Conservation (phyloP, 208 protist species). For the Wallacemonas sp. region DNA sequence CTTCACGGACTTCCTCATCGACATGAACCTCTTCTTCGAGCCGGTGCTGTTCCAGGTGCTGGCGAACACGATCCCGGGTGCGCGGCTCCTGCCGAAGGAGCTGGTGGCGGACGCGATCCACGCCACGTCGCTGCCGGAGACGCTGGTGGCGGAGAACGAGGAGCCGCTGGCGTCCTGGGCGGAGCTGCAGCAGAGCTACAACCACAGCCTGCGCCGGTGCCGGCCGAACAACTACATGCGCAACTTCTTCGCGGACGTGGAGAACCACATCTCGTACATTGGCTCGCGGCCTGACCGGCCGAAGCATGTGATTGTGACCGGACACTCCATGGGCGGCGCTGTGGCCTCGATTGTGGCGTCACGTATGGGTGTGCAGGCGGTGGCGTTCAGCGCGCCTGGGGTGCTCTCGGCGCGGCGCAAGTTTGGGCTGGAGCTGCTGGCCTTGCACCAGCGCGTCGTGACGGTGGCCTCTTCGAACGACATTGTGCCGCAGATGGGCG, state of each 20-base stretch:
- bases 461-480: conserved; percentile 72
- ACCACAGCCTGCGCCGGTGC: conserved; percentile 53
- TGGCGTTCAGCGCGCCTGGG: conserved; percentile 72
- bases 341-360: conserved; percentile 72
- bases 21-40: conserved; percentile 83
- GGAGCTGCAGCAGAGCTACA: conserved; percentile 27
- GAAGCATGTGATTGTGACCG: conserved; percentile 62
- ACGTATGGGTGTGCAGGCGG: conserved; percentile 58
- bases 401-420: conserved; percentile 57
- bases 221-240: conserved; percentile 75
- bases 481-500: conserved; percentile 68
- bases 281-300: conserved; percentile 29
- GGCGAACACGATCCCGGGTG: conserved; percentile 57
- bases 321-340: conserved; percentile 80
- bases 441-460: conserved; percentile 54
- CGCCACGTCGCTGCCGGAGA: conserved; percentile 46
- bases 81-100: conserved; percentile 54
- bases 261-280: conserved; percentile 71
- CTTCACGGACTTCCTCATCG: conserved; percentile 71
- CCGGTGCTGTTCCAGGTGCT: conserved; percentile 72
- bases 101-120: conserved; percentile 60
- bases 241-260: conserved; percentile 76
- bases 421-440: conserved; percentile 42
- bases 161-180: conserved; percentile 28
- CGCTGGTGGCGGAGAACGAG: background rate